A percentile compares a stretch with the other conserved stretches of the same genome.
Conservation (phyloP, 2,329 filamentous ascomycete genomes). For the Epichloe hybrida region DNA sequence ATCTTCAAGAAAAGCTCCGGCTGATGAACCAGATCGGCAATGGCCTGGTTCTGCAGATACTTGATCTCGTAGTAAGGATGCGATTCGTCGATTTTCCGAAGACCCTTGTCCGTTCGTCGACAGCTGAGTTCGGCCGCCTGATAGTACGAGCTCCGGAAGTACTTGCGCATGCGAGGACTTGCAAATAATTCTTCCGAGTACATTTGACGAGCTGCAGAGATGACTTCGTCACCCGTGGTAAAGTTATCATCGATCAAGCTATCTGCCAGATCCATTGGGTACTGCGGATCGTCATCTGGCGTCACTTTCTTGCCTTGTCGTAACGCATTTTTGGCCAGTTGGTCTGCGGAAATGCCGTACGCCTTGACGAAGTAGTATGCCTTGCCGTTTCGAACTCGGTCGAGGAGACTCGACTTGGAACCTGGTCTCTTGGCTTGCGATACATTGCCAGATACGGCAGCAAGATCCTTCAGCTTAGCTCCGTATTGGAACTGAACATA, state of each 20-base stretch:
- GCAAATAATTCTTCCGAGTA: slow-evolving; percentile 82
- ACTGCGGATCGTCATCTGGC: slow-evolving; percentile 68
- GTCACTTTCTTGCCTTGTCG: slow-evolving; percentile 65
- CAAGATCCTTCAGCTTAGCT: slow-evolving; percentile 67
- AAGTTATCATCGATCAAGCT: slow-evolving; percentile 60
- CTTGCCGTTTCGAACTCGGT: slow-evolving; percentile 68
- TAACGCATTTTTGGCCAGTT: slow-evolving; percentile 75
- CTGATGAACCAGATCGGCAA: slow-evolving; percentile 64
- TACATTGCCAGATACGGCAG: slow-evolving; percentile 45
- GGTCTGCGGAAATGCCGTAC: slow-evolving; percentile 81
- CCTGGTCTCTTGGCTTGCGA: slow-evolving; percentile 68
- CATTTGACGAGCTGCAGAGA: slow-evolving; percentile 71
- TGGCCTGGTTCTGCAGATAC: slow-evolving; percentile 81
- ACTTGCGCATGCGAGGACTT: slow-evolving; percentile 80
- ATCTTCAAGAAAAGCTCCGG: slow-evolving; percentile 92
- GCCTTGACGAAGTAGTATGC: slow-evolving; percentile 74
- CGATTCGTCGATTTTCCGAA: slow-evolving; percentile 85
- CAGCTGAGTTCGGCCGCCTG: slow-evolving; percentile 75
- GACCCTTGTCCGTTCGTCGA: slow-evolving; percentile 81
- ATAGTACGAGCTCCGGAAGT: slow-evolving; percentile 74
- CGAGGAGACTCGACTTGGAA: slow-evolving; percentile 67
- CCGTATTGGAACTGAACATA: slow-evolving; percentile 93
- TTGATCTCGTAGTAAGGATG: slow-evolving; percentile 98
- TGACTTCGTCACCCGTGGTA: slow-evolving; percentile 58
- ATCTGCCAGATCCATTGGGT: slow-evolving; percentile 80